Conservation (phyloP, 2,329 filamentous ascomycete genomes). For the Mariannaea elegans region DNA sequence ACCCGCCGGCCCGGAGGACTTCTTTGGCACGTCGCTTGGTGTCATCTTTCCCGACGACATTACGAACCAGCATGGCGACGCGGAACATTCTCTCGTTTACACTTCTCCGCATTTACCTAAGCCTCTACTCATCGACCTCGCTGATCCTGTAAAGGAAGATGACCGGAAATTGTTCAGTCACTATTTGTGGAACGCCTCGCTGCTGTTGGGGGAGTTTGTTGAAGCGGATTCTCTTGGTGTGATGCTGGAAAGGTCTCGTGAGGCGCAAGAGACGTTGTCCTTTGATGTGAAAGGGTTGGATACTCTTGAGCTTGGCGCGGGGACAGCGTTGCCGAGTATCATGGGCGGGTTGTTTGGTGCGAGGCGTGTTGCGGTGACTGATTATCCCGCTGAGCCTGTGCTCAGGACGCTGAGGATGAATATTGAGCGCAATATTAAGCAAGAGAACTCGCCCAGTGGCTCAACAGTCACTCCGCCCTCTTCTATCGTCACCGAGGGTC, state of each 20-base stretch:
- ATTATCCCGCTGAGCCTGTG: slow-evolving; percentile 72
- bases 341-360: slow-evolving; percentile 60
- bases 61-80: slow-evolving; percentile 72
- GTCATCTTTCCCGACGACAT: slow-evolving; percentile 75
- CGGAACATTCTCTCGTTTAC: slow-evolving; percentile 67
- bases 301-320: slow-evolving; percentile 74
- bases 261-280: slow-evolving; percentile 14
- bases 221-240: slow-evolving; percentile 56
- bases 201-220: slow-evolving; percentile 64
- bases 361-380: slow-evolving; percentile 65
- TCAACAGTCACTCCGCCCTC: slow-evolving; percentile 12
- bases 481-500: slow-evolving; percentile 61
- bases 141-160: slow-evolving; percentile 59
- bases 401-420: slow-evolving; percentile 68
- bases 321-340: slow-evolving; percentile 64
- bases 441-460: slow-evolving; percentile 45
- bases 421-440: slow-evolving; percentile 59
- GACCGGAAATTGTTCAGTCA: slow-evolving; percentile 73
- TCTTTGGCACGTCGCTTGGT: slow-evolving; percentile 65
- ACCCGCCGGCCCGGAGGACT: slow-evolving; percentile 61
- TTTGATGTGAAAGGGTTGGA: slow-evolving; percentile 61
- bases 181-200: slow-evolving; percentile 75
- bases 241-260: slow-evolving; percentile 25
- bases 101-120: slow-evolving; percentile 59
- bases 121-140: slow-evolving; percentile 55